Evolutionary conservation across 805 yeast species (phyloP), one percentile per base, ranked within the genome.

Genomic region (Lipomyces spencermartinsiae): DNA sequence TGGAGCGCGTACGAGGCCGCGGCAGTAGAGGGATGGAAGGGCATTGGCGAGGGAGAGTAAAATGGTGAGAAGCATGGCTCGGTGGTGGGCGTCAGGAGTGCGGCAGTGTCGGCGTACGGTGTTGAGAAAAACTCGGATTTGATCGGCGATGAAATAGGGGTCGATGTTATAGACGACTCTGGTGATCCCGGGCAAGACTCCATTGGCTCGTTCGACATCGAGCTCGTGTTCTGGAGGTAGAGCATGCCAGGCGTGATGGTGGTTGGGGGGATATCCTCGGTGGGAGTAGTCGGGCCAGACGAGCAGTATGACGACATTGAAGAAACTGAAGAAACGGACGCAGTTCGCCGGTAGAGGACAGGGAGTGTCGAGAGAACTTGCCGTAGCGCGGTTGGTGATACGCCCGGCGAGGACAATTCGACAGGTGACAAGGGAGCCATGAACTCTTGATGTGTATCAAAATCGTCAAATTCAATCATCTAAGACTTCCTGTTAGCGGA

Each of bases 231-330:
- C 37, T 60, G 58, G 9, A 69, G 62, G 51, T 61, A 69, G 25
- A 69, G 71, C 66, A 67, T 58, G 58, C 33, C 62, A 8, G 72
- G 72, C 7, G 71, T 66, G 68, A 69, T 69, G 54, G 72, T 63
- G 34, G 68, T 54, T 14, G 68, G 71, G 8, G 71, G 59, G 10
- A 64, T 25, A 10, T 64, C 71, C 35, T 69, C 72, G 34, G 62
- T 58, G 9, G 72, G 68, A 16, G 71, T 66, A 29, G 62, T 59
- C 25, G 72, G 72, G 12, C 63, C 66, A 10, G 72, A 61, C 16
- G 65, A 51, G 35, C 54, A 63, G 59, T 39, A 68, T 7, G 72
- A 69, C 16, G 67, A 51, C 35, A 65, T 46, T 6, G 60, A 55
- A 4, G 63, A 60, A 25, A 25, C 29, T 58, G 61, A 37, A 3